Conservation (phyloP, 2,329 filamentous ascomycete species). For the Diaporthe vaccinii region DNA sequence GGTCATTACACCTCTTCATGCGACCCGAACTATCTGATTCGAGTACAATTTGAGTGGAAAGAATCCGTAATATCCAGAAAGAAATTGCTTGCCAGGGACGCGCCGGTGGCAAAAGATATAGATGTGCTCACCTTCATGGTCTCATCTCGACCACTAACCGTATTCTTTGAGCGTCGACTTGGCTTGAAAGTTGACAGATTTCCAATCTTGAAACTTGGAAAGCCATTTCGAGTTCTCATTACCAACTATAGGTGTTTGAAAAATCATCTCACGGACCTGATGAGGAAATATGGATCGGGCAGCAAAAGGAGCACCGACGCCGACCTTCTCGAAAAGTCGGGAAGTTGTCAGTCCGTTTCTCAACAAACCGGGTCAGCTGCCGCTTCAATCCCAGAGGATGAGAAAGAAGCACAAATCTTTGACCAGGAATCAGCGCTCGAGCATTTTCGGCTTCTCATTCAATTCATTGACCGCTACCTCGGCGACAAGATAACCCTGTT, state of each 20-base stretch:
- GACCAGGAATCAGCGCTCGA: background rate
- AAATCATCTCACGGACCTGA: background rate
- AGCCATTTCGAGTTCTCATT: background rate
- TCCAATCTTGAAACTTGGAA: background rate
- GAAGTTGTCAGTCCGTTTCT: no score
- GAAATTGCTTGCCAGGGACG: no score
- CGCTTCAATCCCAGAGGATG: background rate
- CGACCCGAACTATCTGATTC: background rate
- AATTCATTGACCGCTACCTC: background rate
- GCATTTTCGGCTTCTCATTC: background rate
- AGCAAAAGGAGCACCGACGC: background rate
- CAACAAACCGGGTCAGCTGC: background rate
- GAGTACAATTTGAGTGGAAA: background rate
- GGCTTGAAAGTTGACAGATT: background rate
- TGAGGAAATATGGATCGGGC: background rate
- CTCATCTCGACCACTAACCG: background rate
- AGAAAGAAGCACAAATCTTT: background rate
- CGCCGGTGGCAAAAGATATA: background rate
- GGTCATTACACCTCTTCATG: background rate
- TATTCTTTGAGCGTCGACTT: background rate
- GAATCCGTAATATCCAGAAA: no score
- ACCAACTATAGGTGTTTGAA: background rate
- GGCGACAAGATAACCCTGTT: background rate
- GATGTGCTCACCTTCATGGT: background rate
- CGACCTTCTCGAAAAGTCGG: no score